Percentiles rank a stretch among this genome's conserved stretches.
These are phyloP conservation scores for Xerocomellus chrysenteron DNA, from an alignment of 768 basidiomycete species.

Conservation along the genomic window DNA sequence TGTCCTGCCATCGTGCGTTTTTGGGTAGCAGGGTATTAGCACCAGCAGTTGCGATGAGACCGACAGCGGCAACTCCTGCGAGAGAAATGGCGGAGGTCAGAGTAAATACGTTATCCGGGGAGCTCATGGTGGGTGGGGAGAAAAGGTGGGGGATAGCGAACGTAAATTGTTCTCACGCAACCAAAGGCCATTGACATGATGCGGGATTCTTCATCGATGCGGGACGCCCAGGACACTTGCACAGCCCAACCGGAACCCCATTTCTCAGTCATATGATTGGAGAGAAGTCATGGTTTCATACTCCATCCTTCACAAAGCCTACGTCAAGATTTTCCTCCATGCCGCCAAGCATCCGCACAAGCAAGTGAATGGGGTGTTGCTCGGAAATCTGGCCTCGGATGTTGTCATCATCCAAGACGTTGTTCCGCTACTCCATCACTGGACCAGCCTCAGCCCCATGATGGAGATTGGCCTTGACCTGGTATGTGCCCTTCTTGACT, in stretches of 20 bases:
- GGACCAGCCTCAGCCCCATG: conserved; percentile 82
- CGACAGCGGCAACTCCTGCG: conserved; percentile 53
- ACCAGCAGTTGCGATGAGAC: conserved; percentile 49
- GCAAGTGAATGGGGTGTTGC: conserved; percentile 75
- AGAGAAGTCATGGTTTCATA: conserved; percentile 39
- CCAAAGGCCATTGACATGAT: not conserved
- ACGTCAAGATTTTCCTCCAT: conserved; percentile 74
- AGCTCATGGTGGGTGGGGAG: conserved; percentile 16
- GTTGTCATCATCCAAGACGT: conserved; percentile 58
- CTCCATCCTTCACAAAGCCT: conserved; percentile 58
- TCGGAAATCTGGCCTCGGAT: conserved; percentile 48
- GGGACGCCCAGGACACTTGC: too few species aligned
- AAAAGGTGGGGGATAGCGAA: not conserved
- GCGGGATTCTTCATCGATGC: too few species aligned
- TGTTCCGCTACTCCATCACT: conserved; percentile 79
- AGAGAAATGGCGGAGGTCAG: conserved; percentile 64
- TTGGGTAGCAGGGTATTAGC: conserved; percentile 61
- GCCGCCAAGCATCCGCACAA: conserved; percentile 76
- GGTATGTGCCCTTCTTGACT: conserved; percentile 39
- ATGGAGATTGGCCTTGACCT: conserved; percentile 84
- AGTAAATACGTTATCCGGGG: conserved; percentile 43
- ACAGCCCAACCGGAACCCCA: too few species aligned
- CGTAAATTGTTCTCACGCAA: conserved; percentile 2
- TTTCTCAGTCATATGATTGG: not conserved
- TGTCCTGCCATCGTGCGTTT: conserved; percentile 61